Conservation (phyloP, 108 stramenopile species). For the Cyclotella kingstonii region DNA sequence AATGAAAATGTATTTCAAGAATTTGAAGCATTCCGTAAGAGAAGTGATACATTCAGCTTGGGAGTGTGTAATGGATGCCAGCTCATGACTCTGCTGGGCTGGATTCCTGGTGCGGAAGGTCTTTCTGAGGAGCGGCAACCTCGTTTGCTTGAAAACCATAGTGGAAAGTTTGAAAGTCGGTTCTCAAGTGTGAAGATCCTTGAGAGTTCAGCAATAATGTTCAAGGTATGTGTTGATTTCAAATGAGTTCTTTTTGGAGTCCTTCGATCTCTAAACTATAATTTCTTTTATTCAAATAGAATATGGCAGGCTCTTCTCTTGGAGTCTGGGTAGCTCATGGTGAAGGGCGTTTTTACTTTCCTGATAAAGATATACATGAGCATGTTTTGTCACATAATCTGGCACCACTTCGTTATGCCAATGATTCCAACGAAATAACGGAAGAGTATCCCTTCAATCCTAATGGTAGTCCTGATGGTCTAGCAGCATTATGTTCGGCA, state of each 20-base stretch:
- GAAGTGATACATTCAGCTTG: conserved; percentile 95
- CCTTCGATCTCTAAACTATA: background rate
- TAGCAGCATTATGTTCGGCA: conserved; percentile 98
- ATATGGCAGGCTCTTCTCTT: conserved; percentile 96
- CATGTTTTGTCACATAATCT: conserved; percentile 68
- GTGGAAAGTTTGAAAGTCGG: conserved; percentile 96
- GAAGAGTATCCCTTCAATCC: conserved; percentile 98
- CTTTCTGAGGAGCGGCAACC: conserved; percentile 87
- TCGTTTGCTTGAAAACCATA: conserved; percentile 94
- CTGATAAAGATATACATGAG: conserved; percentile 74
- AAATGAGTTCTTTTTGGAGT: background rate
- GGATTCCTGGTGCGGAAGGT: conserved; percentile 86
- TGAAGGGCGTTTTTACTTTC: conserved; percentile 97
- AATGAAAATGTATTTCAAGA: conserved; percentile 90
- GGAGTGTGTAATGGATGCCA: conserved; percentile 99
- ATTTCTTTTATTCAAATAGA: conserved; percentile 19
- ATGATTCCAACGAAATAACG: conserved; percentile 90
- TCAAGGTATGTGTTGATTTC: conserved; percentile 38
- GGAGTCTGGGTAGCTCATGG: conserved; percentile 99
- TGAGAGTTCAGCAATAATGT: conserved; percentile 82
- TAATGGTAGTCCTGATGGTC: conserved; percentile 97
- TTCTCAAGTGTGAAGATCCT: conserved; percentile 87
- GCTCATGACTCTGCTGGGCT: conserved; percentile 98
- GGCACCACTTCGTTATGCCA: conserved; percentile 93
- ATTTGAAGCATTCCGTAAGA: conserved; percentile 91